phyloP scores from a whole-genome alignment of 495 filamentous ascomycete species.

The Neurospora sp. region DNA sequence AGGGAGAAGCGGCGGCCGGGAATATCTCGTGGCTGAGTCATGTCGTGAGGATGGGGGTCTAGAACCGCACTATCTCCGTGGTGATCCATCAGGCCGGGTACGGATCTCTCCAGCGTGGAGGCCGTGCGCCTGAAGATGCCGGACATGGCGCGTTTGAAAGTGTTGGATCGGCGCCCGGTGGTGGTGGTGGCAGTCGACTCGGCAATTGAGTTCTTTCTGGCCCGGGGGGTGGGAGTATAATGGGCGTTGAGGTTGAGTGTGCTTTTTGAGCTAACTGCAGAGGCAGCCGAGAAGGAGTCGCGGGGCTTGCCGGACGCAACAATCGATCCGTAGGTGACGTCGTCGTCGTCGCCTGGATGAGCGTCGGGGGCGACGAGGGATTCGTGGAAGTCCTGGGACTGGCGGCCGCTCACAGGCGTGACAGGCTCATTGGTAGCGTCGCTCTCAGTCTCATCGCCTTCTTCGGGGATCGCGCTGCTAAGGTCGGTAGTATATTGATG shows the following conservation, averaged over 20 bases:
- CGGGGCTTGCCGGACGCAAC: not conserved
- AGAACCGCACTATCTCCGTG: slow-evolving; percentile 8
- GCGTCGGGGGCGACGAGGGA: slow-evolving; percentile 15
- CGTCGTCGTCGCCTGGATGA: not conserved
- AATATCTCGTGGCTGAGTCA: slow-evolving; percentile 14
- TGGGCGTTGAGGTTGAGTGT: slow-evolving; percentile 3
- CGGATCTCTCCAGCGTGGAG: slow-evolving; percentile 20
- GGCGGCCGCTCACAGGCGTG: slow-evolving; percentile 40
- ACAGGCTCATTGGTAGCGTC: slow-evolving; percentile 38
- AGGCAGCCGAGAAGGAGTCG: not conserved
- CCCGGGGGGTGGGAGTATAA: not conserved
- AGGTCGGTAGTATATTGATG: slow-evolving; percentile 34
- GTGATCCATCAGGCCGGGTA: slow-evolving; percentile 5
- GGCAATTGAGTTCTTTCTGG: not conserved
- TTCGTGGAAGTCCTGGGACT: slow-evolving; percentile 38
- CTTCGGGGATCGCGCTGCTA: slow-evolving; percentile 34
- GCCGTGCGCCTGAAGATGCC: slow-evolving; percentile 24
- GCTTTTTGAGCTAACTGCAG: not conserved
- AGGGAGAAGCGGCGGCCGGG: slow-evolving; percentile 36
- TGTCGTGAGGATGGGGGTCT: slow-evolving; percentile 11
- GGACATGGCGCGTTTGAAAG: slow-evolving; percentile 29
- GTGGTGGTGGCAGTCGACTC: slow-evolving; percentile 3
- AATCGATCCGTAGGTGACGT: not conserved
- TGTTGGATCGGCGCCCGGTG: slow-evolving; percentile 9
- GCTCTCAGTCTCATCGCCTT: slow-evolving; percentile 38